Evolutionary conservation across 2,329 filamentous ascomycete species (phyloP), one percentile per base, ranked within the genome.

Genomic region (Colletotrichum sp.): DNA sequence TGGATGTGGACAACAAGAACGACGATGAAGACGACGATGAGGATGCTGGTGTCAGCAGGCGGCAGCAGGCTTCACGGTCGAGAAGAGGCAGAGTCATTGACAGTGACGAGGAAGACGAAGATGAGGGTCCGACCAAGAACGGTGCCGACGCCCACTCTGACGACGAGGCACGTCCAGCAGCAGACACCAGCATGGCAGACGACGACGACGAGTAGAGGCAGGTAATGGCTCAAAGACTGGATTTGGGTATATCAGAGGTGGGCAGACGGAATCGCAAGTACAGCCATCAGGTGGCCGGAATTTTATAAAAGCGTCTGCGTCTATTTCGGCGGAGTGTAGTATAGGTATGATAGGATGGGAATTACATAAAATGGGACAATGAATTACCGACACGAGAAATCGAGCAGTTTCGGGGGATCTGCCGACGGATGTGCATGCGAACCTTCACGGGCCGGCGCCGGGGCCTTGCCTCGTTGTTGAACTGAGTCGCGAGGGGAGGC

Each of bases 101-200:
- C 69, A 90, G 88, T 67, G 90, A 91, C 65, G 90, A 91, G 65
- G 89, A 89, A 8, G 88, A 90, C 6, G 87, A 86, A 24, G 84
- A 82, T 2, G 84, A 81, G 30, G 83, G 28, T 8, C 71, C 69
- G 8, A 32, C 61, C 52, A 36, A 79, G 12, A 79, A 77, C 26
- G 78, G 75, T 28, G 71, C 63, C 21, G 78, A 57, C 5, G 71
- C 71, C 38, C 61, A 77, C 9, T 80, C 71, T 15, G 75, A 43
- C 32, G 80, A 80, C 24, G 82, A 80, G 69, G 80, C 81, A 10
- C 78, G 78, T 4, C 67, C 74, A 2, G 80, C 79, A 1, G 80
- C 80, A n/a, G 84, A 88, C 72, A 84, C 83, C 1, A 86, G 82
- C 79, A 87, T 88, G 85, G 83, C 82, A 6, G 86, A 87, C 52